A percentile compares a stretch with the other conserved stretches of the same genome.
Evolutionary conservation across 331 rosid genomes (phyloP).

Genomic region (Stylosanthes scabra): DNA sequence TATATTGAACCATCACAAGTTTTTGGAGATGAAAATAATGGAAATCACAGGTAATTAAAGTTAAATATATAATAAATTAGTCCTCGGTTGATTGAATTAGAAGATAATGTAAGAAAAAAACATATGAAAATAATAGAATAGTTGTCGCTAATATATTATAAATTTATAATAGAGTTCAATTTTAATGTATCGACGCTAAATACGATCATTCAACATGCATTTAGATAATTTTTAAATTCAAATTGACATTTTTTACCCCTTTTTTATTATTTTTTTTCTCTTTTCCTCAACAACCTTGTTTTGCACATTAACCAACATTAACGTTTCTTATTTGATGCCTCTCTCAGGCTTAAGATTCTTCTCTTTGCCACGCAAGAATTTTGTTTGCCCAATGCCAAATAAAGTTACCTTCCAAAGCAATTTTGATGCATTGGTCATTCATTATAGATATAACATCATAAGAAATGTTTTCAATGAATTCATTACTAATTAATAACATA

Average conservation of each 20-base stretch:
- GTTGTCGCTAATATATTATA: background rate
- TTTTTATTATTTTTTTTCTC: too few relatives aligned
- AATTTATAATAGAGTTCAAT: too few relatives aligned
- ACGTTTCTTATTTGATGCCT: conserved; percentile 14
- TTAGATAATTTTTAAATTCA: background rate
- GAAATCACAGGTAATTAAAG: background rate
- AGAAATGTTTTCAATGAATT: too few relatives aligned
- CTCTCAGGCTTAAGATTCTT: background rate
- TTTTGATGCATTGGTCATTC: too few relatives aligned
- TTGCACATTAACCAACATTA: conserved; percentile 18
- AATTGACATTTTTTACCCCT: background rate
- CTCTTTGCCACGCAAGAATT: background rate
- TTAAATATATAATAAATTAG: too few relatives aligned
- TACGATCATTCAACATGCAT: too few relatives aligned
- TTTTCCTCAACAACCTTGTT: conserved; percentile 8
- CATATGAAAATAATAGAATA: background rate
- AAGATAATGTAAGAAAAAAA: background rate
- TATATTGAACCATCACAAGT: background rate
- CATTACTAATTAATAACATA: too few relatives aligned
- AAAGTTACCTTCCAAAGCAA: background rate
- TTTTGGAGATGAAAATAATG: background rate
- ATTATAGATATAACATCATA: too few relatives aligned
- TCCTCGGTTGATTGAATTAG: too few relatives aligned
- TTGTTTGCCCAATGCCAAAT: background rate
- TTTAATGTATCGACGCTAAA: too few relatives aligned